Percentiles rank a stretch among this genome's conserved stretches.
Evolutionary conservation across 306 rosid genomes (phyloP).

Genomic region (Vicia sativa): DNA sequence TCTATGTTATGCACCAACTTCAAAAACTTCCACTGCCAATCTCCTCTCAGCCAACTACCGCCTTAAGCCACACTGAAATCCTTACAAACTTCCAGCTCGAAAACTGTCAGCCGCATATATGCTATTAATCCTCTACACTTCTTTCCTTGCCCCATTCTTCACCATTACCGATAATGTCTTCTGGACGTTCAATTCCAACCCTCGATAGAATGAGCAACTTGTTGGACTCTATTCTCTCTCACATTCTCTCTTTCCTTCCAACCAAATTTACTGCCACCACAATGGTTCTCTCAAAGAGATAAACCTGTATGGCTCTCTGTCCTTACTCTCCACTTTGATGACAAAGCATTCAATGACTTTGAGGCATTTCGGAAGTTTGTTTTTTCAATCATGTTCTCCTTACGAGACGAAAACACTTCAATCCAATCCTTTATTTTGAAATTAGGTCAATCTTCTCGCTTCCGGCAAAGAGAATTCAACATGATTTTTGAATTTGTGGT

Average conservation of each 20-base stretch:
- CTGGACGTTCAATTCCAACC: background rate
- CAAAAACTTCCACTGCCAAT: too few relatives aligned
- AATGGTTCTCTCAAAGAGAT: slow-evolving; percentile 35
- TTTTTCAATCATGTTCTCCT: background rate
- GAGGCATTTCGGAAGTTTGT: background rate
- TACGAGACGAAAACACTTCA: background rate
- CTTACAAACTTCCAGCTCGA: too few relatives aligned
- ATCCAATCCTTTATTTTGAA: background rate
- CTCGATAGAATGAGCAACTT: background rate
- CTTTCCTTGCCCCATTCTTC: too few relatives aligned
- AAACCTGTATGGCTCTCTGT: slow-evolving; percentile 22
- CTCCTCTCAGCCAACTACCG: too few relatives aligned
- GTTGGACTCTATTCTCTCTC: background rate
- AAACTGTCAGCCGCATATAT: too few relatives aligned
- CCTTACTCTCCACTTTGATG: background rate
- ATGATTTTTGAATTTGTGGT: background rate
- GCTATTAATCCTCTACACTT: too few relatives aligned
- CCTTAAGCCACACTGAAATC: too few relatives aligned
- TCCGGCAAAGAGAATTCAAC: background rate
- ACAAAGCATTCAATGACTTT: fast-evolving
- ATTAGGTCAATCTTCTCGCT: background rate
- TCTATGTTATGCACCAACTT: too few relatives aligned
- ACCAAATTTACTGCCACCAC: slow-evolving; percentile 13
- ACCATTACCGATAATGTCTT: background rate
- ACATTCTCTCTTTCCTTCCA: slow-evolving; percentile 13